Base-by-base conservation (phyloP, 495 filamentous ascomycete genomes). In the Hyaloscypha finlandica region DNA sequence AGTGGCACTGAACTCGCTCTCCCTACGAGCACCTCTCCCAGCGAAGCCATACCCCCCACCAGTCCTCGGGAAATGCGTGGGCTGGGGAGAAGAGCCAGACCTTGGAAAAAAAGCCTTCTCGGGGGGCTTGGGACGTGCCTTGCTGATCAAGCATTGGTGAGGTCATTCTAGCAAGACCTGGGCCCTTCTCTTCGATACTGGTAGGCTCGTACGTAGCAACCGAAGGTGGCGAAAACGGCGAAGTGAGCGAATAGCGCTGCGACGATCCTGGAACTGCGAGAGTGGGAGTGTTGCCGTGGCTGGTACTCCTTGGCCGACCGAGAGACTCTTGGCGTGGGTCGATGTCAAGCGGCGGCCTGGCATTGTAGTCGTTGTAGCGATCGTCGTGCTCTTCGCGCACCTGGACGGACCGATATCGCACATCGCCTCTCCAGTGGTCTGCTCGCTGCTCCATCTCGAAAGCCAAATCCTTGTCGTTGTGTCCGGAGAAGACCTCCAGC, bases 261-360 rank as follows among this genome's bases (percentile, higher is more conserved):
- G 42, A 48, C 8, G 42, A 8, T 48, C 42, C 42, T 48, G 42
- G 42, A 48, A 48, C 42, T 48, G 19, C 8, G 19, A 48, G 42
- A 48, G 42, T 8, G 8, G 42, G 42, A 48, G 8, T 8, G 42
- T 19, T 48, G 19, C 42, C 42, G 42, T 48, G 42, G 42, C 42
- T 48, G 19, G 42, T 48, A 48, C 42, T 48, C 42, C 42, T 48
- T 56, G 53, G 53, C 53, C 53, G 53, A 56, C 53, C 53, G 53
- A 20, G 8, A 29, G 22, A 56, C 9, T 29, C 53, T 56, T 29
- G 53, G 22, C 14, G 22, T 22, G 53, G 22, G 22, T 8, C 53
- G 14, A 9, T 56, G 8, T 56, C 53, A 29, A 56, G 22, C 14
- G 53, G 53, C 8, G 53, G 22, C 22, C 53, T 56, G 22, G n/a